Conservation (phyloP, 164 flowering plant genomes). For the Aristolochia californica region DNA sequence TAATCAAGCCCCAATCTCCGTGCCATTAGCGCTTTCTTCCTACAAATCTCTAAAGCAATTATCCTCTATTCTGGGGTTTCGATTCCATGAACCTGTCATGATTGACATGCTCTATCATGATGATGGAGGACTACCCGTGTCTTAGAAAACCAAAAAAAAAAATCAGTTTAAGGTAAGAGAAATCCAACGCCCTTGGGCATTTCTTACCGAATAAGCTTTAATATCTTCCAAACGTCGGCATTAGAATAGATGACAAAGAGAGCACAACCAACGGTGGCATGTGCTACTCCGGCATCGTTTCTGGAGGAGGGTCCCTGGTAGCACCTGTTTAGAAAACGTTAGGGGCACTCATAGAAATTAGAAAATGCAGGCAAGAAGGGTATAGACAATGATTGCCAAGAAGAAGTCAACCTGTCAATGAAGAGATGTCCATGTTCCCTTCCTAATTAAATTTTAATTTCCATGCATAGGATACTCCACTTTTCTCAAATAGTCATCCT, state of each 20-base stretch:
- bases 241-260: not conserved
- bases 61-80: not conserved
- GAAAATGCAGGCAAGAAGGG: not conserved
- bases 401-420: not conserved
- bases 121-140: not conserved
- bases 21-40: not conserved
- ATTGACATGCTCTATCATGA: slow-evolving; percentile 1
- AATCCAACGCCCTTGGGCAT: no score
- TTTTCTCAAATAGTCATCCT: not conserved
- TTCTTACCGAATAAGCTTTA: no score
- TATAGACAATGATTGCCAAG: not conserved
- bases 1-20: no score
- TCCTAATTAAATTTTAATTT: not conserved
- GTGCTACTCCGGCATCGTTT: slow-evolving; percentile 1
- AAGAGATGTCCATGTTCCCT: not conserved
- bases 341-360: not conserved
- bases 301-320: not conserved
- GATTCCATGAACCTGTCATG: not conserved
- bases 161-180: no score
- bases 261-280: not conserved
- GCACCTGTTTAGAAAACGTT: not conserved
- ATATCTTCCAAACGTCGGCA: no score
- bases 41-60: not conserved
- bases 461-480: not conserved
- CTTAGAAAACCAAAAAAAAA: no score